A percentile compares a stretch with the other conserved stretches of the same genome.
Evolutionary conservation across 768 basidiomycete genomes (phyloP).

Genomic region (Suillus weaverae): DNA sequence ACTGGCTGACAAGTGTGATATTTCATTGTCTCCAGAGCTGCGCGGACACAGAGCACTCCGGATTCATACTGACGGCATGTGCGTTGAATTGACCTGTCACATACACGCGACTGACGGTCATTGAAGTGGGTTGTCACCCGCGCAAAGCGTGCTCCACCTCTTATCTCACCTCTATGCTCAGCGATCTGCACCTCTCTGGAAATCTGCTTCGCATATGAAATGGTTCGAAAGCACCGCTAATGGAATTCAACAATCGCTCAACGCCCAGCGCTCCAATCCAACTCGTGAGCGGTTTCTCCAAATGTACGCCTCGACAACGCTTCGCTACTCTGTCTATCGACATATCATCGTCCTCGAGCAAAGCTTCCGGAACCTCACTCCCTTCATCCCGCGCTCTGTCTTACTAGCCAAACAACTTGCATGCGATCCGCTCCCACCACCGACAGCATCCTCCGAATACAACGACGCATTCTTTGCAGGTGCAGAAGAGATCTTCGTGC

Average conservation of each 20-base stretch:
- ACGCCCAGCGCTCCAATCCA: slow-evolving; percentile 34
- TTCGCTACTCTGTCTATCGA: slow-evolving; percentile 62
- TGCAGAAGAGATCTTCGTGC: slow-evolving; percentile 50
- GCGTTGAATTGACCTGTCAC: slow-evolving; percentile 19
- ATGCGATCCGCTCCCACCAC: slow-evolving; percentile 88
- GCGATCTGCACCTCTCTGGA: slow-evolving; percentile 80
- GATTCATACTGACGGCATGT: slow-evolving; percentile 70
- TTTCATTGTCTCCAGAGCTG: slow-evolving; percentile 56
- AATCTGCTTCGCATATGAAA: slow-evolving; percentile 54
- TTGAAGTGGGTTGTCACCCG: slow-evolving; percentile 36
- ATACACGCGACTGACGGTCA: slow-evolving; percentile 12
- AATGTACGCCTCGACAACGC: slow-evolving; percentile 40
- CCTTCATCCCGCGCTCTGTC: slow-evolving; percentile 68
- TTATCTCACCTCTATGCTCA: slow-evolving; percentile 87
- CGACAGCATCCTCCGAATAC: slow-evolving; percentile 57
- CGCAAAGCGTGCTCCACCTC: slow-evolving; percentile 62
- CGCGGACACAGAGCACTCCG: slow-evolving; percentile 63
- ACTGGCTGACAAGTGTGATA: slow-evolving; percentile 84
- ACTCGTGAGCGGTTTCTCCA: slow-evolving; percentile 29
- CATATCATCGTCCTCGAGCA: slow-evolving; percentile 77
- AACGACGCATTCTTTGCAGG: slow-evolving; percentile 74
- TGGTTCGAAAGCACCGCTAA: slow-evolving; percentile 73
- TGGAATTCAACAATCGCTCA: slow-evolving; percentile 31
- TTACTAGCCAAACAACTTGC: slow-evolving; percentile 56
- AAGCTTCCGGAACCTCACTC: slow-evolving; percentile 56